Base-by-base conservation (phyloP, 192 early-diverging fungal species). In the Podila horticola region DNA sequence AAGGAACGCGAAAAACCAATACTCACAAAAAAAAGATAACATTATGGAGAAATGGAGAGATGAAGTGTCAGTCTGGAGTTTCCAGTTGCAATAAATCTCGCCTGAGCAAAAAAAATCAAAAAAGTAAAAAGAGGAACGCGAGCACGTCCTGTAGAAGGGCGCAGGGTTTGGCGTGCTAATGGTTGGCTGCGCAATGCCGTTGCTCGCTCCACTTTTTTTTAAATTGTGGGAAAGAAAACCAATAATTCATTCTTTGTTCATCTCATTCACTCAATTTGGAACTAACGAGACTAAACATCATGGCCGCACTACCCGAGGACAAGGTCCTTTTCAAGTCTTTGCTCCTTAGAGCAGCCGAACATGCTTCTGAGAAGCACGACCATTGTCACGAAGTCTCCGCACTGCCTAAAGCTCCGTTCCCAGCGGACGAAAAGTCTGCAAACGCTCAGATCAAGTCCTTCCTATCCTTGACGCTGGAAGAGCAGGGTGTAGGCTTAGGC, bases 371-470 rank as follows among this genome's bases (percentile, higher is more conserved):
- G n/a, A 55, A 55, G 52, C 52, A 55, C 24, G 52, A 55, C 6
- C 6, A 26, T 55, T 24, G 52, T 11, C 10, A 26, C 52, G 1
- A 34, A n/a, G 68, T 61, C 9, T 62, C 64, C 31, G 70, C 69
- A 11, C 45, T 79, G 3, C 68, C 75, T 20, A 52, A 26, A 11
- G 4, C 30, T 15, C 67, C 75, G 33, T 79, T 79, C 50, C 75
- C 75, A 10, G 1, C 73, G 10, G 36, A 48, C 3, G 24, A 36
- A 28, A 28, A 49, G 5, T 30, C 36, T 11, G 17, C 26, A n/a
- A 30, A 41, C 13, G 29, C n/a, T 10, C 9, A 24, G 0, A 58
- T 28, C 51, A 34, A 52, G 15, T 59, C 31, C 30, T 45, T 13
- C 36, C 67, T 58, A 5, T 3, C 28, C 36, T 51, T 64, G 26